Evolutionary conservation across 768 basidiomycete species (phyloP), one percentile per base, ranked within the genome.

Genomic region (Boletus rex-veris): DNA sequence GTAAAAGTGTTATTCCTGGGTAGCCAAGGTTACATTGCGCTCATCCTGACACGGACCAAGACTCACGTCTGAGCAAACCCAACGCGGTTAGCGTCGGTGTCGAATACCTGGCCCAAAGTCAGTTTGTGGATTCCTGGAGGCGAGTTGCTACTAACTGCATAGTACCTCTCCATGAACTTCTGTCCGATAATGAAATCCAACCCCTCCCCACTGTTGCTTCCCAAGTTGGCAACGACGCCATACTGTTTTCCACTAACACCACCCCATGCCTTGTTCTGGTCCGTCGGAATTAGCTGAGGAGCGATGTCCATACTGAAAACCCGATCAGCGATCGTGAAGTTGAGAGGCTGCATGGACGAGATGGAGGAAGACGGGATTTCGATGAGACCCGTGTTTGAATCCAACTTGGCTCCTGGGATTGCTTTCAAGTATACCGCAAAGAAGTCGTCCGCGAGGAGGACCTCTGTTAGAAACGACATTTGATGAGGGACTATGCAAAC

Each of bases 61-160:
- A 61, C 64, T 58, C 16, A 66, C 64, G 62, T 66, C 51, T 56
- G 42, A 16, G 48, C 68, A 40, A 64, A 64, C 21, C 64, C 64
- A 44, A 64, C 40, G 5, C 53, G 61, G 12, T 53, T 51, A 1
- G 46, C 49, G 16, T 66, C 64, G 18, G 47, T 7, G 41, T 66
- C 64, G 18, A 66, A 66, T 5, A 65, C 56, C 65, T 65, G 26
- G 33, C 10, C 33, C 10, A 35, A 11, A 19, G 7, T 33, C 10
- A 41, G 10, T 3, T 3, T 6, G 33, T 16, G 15, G n/a, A 33
- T 45, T 26, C 15, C 35, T 37, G 30, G 33, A 28, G 24, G 30
- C 16, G n/a, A 18, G 21, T 3, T 7, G 12, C 15, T 9, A 40
- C 59, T 18, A 11, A 64, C 62, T 24, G 37, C 14, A 40, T 52